These are phyloP conservation scores for Trichophyton simii DNA, from an alignment of 2,329 filamentous ascomycete genomes.

Conservation along the genomic window DNA sequence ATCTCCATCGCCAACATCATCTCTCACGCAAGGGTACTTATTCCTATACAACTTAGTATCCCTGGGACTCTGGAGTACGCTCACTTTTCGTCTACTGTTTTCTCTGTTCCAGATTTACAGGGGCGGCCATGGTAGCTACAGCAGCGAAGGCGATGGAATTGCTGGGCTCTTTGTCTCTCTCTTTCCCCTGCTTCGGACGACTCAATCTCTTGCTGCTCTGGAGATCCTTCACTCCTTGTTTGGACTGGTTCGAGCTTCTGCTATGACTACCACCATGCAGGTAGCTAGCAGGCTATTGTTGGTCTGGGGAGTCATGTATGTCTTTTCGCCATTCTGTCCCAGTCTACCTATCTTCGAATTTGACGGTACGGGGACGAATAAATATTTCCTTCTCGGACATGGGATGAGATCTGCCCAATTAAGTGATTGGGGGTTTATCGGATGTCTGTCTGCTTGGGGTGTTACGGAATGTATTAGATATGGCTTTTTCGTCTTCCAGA, in stretches of 20 bases:
- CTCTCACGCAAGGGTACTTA: slow-evolving; percentile 45
- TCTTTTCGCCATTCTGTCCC: slow-evolving; percentile 44
- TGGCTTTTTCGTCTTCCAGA: slow-evolving; percentile 70
- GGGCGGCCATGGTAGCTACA: slow-evolving; percentile 21
- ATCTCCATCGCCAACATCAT: neutral
- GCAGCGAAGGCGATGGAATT: slow-evolving; percentile 21
- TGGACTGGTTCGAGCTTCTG: slow-evolving; percentile 71
- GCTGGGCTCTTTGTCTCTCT: slow-evolving; percentile 36
- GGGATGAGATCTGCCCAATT: slow-evolving; percentile 16
- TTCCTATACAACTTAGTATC: slow-evolving; percentile 74
- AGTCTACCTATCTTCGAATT: neutral
- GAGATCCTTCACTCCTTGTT: slow-evolving; percentile 72
- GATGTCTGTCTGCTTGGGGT: slow-evolving; percentile 65
- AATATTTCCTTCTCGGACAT: slow-evolving; percentile 6
- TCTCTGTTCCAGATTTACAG: slow-evolving; percentile 40
- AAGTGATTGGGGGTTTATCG: slow-evolving; percentile 33
- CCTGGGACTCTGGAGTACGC: slow-evolving; percentile 62
- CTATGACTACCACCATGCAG: slow-evolving; percentile 80
- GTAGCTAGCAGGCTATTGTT: slow-evolving; percentile 77
- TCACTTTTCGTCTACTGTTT: slow-evolving; percentile 56
- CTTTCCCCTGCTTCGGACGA: slow-evolving; percentile 41
- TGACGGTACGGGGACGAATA: neutral
- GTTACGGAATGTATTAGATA: slow-evolving; percentile 89
- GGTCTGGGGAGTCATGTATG: slow-evolving; percentile 70
- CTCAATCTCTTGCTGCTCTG: slow-evolving; percentile 69